Percentiles rank a stretch among this genome's conserved stretches.
Conservation (phyloP, 805 yeast genomes). For the Ogataea glucozyma region DNA sequence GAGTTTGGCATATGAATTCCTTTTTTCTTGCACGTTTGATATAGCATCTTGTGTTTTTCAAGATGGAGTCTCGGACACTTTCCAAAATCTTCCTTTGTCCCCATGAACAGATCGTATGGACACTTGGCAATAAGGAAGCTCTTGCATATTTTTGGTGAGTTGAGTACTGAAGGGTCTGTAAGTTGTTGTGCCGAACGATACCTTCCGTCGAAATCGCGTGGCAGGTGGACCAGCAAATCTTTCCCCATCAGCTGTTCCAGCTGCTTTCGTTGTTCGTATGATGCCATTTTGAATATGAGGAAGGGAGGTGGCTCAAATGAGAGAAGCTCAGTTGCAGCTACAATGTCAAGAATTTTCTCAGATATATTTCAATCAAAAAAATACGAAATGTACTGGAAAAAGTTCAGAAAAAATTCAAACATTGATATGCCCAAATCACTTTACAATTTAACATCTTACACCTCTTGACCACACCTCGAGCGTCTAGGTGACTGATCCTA, state of each 20-base stretch:
- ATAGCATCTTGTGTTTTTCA: constrained; percentile 71
- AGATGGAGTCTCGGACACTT: constrained; percentile 74
- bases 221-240: constrained; percentile 41
- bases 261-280: constrained; percentile 74
- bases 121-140: constrained; percentile 83
- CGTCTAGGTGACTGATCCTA: no score
- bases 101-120: constrained; percentile 78
- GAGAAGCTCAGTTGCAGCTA: no score
- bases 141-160: constrained; percentile 69
- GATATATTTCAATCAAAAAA: no score
- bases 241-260: constrained; percentile 82
- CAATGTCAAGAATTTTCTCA: neutral
- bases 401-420: neutral
- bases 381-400: neutral
- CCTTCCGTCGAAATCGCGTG: constrained; percentile 28
- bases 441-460: no score
- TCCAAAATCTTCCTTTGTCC: constrained; percentile 83
- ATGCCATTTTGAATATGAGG: constrained; percentile 36
- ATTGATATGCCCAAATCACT: no score
- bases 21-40: constrained; percentile 50
- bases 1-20: constrained; percentile 39
- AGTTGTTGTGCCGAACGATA: constrained; percentile 9
- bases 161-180: constrained; percentile 38
- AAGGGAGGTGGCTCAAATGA: neutral
- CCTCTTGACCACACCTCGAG: no score